phyloP scores from a whole-genome alignment of 306 rosid species.

The Vicia villosa region DNA sequence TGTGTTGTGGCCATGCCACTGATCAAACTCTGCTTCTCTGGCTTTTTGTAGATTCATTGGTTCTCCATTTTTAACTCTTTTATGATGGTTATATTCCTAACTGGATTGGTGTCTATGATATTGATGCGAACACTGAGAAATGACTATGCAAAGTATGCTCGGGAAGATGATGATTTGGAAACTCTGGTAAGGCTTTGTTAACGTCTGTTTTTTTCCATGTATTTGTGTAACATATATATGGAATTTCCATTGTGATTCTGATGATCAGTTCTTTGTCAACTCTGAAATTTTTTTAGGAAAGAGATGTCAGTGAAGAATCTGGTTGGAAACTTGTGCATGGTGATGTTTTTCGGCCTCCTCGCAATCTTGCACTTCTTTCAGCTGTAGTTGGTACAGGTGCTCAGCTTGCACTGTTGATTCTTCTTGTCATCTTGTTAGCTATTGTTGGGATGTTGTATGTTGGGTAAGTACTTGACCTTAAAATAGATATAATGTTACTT shows the following conservation, averaged over 20 bases:
- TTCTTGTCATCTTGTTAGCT: constrained; percentile 95
- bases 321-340: constrained; percentile 99
- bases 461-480: constrained; percentile 42
- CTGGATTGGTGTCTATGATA: constrained; percentile 99
- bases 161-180: constrained; percentile 97
- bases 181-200: constrained; percentile 67
- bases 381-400: constrained; percentile 99
- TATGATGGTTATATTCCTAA: constrained; percentile 99
- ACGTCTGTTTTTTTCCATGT: not conserved
- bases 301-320: constrained; percentile 99
- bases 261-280: constrained; percentile 30
- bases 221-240: not conserved
- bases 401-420: constrained; percentile 93
- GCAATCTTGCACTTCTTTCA: constrained; percentile 78
- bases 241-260: constrained; percentile 23
- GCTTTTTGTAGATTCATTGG: constrained; percentile 88
- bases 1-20: not conserved
- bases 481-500: constrained; percentile 31
- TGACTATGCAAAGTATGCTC: constrained; percentile 98
- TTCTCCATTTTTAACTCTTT: constrained; percentile 97
- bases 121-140: constrained; percentile 97
- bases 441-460: constrained; percentile 98
- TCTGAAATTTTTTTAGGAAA: constrained; percentile 60
- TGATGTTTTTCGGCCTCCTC: constrained; percentile 95
- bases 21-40: constrained; percentile 35